phyloP scores from a whole-genome alignment of 2,329 filamentous ascomycete species.

The Apiospora malaysiana region DNA sequence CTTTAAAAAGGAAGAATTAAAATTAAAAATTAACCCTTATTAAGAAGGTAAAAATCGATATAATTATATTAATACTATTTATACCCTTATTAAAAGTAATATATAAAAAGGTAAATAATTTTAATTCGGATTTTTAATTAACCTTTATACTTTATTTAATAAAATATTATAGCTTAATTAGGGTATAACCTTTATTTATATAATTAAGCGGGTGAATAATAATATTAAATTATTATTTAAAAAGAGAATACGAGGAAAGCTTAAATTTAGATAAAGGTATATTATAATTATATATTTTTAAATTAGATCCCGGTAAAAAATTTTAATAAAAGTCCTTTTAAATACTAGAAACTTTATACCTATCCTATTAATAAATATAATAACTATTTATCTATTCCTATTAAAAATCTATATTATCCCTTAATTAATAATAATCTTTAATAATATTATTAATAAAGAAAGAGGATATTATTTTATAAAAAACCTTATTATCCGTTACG shows the following conservation, averaged over 20 bases:
- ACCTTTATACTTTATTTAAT: background rate
- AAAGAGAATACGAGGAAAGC: background rate
- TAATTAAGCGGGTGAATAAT: background rate
- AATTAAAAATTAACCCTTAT: too few relatives aligned
- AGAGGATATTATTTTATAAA: background rate
- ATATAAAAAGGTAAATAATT: too few relatives aligned
- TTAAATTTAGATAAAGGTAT: too few relatives aligned
- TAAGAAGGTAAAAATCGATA: background rate
- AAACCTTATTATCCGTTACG: background rate
- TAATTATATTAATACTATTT: background rate
- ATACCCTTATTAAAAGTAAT: background rate
- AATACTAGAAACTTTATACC: background rate
- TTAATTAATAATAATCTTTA: background rate
- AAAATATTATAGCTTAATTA: background rate
- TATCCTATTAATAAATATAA: background rate
- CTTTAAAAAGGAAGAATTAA: too few relatives aligned
- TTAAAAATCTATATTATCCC: background rate
- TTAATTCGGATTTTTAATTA: background rate
- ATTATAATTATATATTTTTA: background rate
- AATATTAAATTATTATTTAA: background rate
- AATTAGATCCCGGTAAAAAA: too few relatives aligned
- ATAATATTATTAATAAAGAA: background rate
- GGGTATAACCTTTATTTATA: background rate
- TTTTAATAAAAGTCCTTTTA: too few relatives aligned
- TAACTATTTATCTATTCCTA: too few relatives aligned